These are phyloP conservation scores for Sclerotinia sclerotiorum DNA, from an alignment of 2,329 filamentous ascomycete genomes.

Conservation along the genomic window DNA sequence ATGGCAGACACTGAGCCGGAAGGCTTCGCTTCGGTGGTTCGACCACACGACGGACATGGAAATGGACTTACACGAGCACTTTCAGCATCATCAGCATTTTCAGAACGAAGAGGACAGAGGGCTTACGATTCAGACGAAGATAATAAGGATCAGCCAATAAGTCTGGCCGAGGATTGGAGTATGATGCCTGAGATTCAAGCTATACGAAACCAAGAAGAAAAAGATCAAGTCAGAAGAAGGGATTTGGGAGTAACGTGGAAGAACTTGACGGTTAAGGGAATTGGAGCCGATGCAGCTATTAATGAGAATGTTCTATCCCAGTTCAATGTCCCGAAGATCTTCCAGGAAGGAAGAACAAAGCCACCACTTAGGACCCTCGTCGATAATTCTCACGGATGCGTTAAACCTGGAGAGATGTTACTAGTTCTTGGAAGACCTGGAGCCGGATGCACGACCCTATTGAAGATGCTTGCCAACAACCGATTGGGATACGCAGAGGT, in stretches of 20 bases:
- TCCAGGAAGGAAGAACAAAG: conserved; percentile 54
- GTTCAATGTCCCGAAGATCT: conserved; percentile 30
- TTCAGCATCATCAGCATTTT: conserved; percentile 23
- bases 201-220: conserved; percentile 30
- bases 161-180: conserved; percentile 33
- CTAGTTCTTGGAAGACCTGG: conserved; percentile 68
- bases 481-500: conserved; percentile 59
- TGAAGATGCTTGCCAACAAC: conserved; percentile 68
- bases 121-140: conserved; percentile 32
- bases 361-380: conserved; percentile 64
- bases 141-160: conserved; percentile 27
- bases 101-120: conserved; percentile 24
- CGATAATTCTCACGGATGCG: conserved; percentile 64
- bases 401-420: conserved; percentile 72
- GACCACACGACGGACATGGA: not conserved
- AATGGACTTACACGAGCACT: conserved; percentile 25
- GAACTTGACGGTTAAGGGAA: conserved; percentile 37
- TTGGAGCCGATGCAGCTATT: conserved; percentile 37
- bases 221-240: conserved; percentile 39
- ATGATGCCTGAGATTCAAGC: conserved; percentile 37
- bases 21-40: conserved; percentile 22
- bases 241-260: conserved; percentile 39
- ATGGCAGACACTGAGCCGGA: conserved; percentile 29
- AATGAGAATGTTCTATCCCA: conserved; percentile 38
- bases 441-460: conserved; percentile 67